Evolutionary conservation across 306 rosid genomes (phyloP).

Genomic region (Cicer bijugum): DNA sequence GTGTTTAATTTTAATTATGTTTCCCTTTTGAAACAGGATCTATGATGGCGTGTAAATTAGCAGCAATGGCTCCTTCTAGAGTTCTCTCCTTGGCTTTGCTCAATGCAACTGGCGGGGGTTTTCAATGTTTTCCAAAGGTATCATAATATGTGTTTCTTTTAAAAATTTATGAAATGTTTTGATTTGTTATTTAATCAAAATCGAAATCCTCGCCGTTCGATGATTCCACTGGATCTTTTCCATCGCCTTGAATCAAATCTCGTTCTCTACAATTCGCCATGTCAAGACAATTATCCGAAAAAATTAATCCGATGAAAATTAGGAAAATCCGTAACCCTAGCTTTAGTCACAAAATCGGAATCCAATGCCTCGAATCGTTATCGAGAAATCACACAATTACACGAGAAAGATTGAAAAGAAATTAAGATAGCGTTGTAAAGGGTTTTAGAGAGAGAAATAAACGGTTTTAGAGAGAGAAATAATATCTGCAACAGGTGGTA

Average conservation of each 20-base stretch:
- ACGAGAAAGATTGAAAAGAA: neutral
- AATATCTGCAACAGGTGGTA: conserved; percentile 35
- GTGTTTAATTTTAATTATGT: too few species aligned
- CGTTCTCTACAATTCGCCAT: conserved; percentile 62
- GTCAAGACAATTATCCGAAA: conserved; percentile 1
- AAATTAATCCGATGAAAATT: conserved; percentile 2
- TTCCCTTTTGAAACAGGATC: too few species aligned
- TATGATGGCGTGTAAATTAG: too few species aligned
- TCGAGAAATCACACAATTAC: neutral
- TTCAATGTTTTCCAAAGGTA: too few species aligned
- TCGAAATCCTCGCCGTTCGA: conserved; percentile 51
- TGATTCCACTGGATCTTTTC: conserved; percentile 50
- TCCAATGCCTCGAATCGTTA: conserved; percentile 11
- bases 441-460: conserved; percentile 34
- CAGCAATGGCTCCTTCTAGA: too few species aligned
- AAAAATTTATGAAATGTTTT: too few species aligned
- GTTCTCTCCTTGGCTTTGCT: too few species aligned
- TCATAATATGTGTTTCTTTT: too few species aligned
- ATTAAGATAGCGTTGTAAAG: neutral
- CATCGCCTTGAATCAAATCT: conserved; percentile 48
- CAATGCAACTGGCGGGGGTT: too few species aligned
- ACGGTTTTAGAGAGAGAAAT: too few species aligned
- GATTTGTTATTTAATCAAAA: too few species aligned
- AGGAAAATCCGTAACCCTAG: conserved; percentile 34
- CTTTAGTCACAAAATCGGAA: conserved; percentile 31